Evolutionary conservation across 495 filamentous ascomycete genomes (phyloP), one percentile per base, ranked within the genome.

Genomic region (Penicillium dipodomyicola): DNA sequence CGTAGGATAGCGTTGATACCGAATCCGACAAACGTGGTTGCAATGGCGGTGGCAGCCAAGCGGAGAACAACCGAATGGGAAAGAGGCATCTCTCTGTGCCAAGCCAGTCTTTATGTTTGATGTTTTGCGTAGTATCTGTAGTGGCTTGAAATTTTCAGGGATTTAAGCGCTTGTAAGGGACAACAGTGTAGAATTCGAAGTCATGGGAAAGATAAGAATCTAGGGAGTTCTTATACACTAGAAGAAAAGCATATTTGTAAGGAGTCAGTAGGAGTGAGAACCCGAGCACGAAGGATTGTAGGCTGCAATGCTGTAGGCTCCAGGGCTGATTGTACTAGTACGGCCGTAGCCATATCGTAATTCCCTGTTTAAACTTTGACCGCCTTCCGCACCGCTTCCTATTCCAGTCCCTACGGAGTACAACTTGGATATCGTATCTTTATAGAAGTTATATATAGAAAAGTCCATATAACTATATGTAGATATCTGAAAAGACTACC

Each of bases 1-100:
- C 69, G 69, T 29, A 81, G 33, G 49, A 81, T 63, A 48, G 69
- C 73, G 56, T 79, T 81, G 64, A 82, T 53, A 46, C 78, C 80
- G 62, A 82, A 80, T 50, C 64, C 76, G 29, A 77, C 52, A 57
- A 66, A 78, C 25, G 73, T 72, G n/a, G 70, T 69, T 17, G 67
- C 77, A 56, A 82, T 73, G 55, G 73, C 57, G 50, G 49, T 62
- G 52, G 72, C 57, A 12, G 61, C 51, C 29, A 69, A 37, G 47
- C 39, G 47, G 43, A 73, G 60, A 49, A 46, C 23, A 41, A 55
- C 49, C 37, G 54, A 56, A 56, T 58, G 45, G 27, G 60, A 69
- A 55, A 58, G 59, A 59, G 40, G 49, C 61, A 62, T 65, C 12
- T 8, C 49, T 22, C 12, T 12, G 2, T 48, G 27, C 29, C 25